phyloP scores from a whole-genome alignment of 148 eudicot species.

The Dysphania ambrosioides region DNA sequence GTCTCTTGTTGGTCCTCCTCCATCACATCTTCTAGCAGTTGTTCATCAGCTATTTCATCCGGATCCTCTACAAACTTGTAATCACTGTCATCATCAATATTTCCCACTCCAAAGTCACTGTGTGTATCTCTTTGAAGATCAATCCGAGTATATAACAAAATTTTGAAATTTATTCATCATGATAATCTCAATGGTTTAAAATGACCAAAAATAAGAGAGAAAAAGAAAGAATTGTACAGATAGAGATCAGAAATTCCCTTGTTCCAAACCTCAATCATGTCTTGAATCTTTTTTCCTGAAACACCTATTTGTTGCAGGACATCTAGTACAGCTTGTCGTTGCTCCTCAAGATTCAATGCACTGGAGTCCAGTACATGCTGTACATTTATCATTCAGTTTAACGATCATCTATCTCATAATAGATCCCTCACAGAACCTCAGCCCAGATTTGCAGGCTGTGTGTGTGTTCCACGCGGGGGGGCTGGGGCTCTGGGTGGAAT shows the following conservation, averaged over 20 bases:
- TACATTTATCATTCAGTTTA: slow-evolving; percentile 13
- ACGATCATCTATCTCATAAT: too few species aligned
- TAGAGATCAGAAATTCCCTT: slow-evolving; percentile 51
- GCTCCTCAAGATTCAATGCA: slow-evolving; percentile 72
- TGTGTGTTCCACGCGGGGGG: too few species aligned
- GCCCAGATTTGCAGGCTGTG: neutral
- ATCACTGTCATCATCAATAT: slow-evolving; percentile 19
- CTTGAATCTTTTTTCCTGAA: slow-evolving; percentile 68
- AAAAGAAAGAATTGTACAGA: slow-evolving; percentile 4
- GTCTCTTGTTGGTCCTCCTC: slow-evolving; percentile 31
- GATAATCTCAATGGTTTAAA: neutral
- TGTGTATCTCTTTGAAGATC: slow-evolving; percentile 55
- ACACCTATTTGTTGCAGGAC: slow-evolving; percentile 86
- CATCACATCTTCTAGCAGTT: slow-evolving; percentile 30
- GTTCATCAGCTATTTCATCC: slow-evolving; percentile 30
- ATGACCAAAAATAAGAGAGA: neutral
- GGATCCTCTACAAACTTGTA: slow-evolving; percentile 22
- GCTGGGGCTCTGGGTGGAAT: too few species aligned
- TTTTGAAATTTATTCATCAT: neutral
- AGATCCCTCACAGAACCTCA: neutral
- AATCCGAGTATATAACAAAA: slow-evolving; percentile 40
- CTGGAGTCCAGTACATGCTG: slow-evolving; percentile 97
- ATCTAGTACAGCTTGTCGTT: slow-evolving; percentile 71
- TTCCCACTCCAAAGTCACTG: slow-evolving; percentile 24
- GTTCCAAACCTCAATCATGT: slow-evolving; percentile 97